phyloP scores from a whole-genome alignment of 169 alveolate genomes.

The Plasmodium adleri region DNA sequence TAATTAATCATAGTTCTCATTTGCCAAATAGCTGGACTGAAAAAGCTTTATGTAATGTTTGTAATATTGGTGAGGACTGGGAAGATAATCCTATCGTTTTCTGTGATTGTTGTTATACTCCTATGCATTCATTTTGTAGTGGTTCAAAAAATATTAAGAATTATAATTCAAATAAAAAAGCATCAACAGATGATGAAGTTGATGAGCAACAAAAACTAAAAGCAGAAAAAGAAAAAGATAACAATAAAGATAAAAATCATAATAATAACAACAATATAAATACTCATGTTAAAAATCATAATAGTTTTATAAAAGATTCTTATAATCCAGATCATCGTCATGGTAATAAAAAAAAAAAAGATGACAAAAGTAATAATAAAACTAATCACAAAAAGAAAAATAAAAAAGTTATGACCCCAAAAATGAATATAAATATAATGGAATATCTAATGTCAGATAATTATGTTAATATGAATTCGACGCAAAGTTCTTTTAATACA shows the following conservation, averaged over 20 bases:
- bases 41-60: slow-evolving; percentile 85
- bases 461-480: slow-evolving; percentile 17
- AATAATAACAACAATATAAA: not conserved
- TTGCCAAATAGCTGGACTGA: slow-evolving; percentile 87
- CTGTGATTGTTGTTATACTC: slow-evolving; percentile 87
- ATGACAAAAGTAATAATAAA: not conserved
- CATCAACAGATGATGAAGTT: not conserved
- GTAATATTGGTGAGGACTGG: slow-evolving; percentile 88
- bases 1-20: slow-evolving; percentile 78
- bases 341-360: not conserved
- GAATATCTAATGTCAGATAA: slow-evolving; percentile 28
- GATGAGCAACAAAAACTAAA: not conserved
- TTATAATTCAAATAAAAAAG: slow-evolving; percentile 33
- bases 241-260: not conserved
- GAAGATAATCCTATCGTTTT: slow-evolving; percentile 87
- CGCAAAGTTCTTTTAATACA: slow-evolving; percentile 18
- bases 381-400: not conserved
- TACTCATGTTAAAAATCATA: not conserved
- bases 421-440: slow-evolving; percentile 39
- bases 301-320: not conserved
- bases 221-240: slow-evolving; percentile 15
- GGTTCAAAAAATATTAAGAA: slow-evolving; percentile 61
- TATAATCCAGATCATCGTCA: too few species aligned
- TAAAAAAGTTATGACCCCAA: slow-evolving; percentile 13
- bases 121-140: slow-evolving; percentile 83